Base-by-base conservation (phyloP, 2,329 filamentous ascomycete genomes). In the Sporothrix variecibatus region DNA sequence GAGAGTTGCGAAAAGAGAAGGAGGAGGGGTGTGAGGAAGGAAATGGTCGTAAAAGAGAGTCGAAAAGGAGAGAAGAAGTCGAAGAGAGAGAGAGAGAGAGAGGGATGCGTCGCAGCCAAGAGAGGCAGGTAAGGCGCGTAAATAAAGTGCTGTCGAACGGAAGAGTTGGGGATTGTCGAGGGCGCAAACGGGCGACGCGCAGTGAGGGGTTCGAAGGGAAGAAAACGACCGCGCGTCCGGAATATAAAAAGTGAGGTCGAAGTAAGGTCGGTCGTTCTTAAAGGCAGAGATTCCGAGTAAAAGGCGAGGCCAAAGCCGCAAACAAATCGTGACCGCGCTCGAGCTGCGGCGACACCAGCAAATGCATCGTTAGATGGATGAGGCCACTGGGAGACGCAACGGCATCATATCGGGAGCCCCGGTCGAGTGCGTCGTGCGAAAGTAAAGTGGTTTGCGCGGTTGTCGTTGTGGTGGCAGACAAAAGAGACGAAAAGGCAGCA, bases 331-430 rank as follows among this genome's bases (percentile, higher is more conserved):
- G 23, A 71, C 74, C 73, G 74, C 75, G 40, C 69, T 75, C 43
- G 74, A 26, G 64, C 72, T 75, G 74, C 75, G 68, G 70, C 69
- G 46, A 53, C 64, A 34, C 23, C 72, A 69, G 65, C 75, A 60
- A 46, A 73, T 72, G 73, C 76, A 76, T 76, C 60, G 72, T 73
- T 72, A 71, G 51, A 58, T 34, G 20, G 46, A 38, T 46, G 15
- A 49, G 64, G 43, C 72, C 58, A 68, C 69, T 20, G 12, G 69
- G 46, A 31, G 67, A 53, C 12, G 49, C 58, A 58, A 31, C 23
- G 28, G 49, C 17, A 38, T n/a, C 17, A 43, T 49, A 4, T 34
- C 34, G 8, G 58, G n/a, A 8, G 62, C 43, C 31, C 56, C 43
- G 20, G 56, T 34, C 15, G 20, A 31, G 20, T 8, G 23, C 15